phyloP scores from a whole-genome alignment of 371 early-diverging fungal species.

The Mucor racemosus region DNA sequence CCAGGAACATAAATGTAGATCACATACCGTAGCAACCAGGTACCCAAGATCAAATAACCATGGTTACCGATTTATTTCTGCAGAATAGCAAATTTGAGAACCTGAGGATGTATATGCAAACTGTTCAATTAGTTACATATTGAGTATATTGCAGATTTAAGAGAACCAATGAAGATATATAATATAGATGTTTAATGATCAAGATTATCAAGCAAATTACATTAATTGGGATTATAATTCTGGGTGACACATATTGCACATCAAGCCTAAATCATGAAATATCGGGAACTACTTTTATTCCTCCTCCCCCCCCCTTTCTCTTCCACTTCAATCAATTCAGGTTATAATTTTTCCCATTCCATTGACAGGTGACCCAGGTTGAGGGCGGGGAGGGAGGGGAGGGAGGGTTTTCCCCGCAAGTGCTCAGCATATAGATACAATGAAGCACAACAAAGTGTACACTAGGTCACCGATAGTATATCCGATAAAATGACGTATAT shows the following conservation, averaged over 20 bases:
- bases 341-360: not conserved
- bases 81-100: not conserved
- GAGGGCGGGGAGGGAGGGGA: no score
- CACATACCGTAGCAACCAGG: no score
- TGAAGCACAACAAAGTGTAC: not conserved
- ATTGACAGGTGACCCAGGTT: constrained; percentile 2
- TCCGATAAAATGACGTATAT: not conserved
- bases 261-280: not conserved
- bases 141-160: not conserved
- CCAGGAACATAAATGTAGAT: no score
- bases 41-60: not conserved
- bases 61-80: not conserved
- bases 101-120: not conserved
- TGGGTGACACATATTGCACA: not conserved
- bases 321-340: no score
- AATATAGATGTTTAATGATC: not conserved
- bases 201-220: not conserved
- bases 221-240: not conserved
- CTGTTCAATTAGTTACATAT: not conserved
- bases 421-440: not conserved
- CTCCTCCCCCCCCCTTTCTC: no score
- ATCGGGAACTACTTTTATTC: not conserved
- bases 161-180: not conserved
- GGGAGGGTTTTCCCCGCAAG: not conserved
- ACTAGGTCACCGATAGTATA: not conserved